A percentile compares a stretch with the other conserved stretches of the same genome.
phyloP scores from a whole-genome alignment of 495 filamentous ascomycete species.

The Aspergillus affinis region DNA sequence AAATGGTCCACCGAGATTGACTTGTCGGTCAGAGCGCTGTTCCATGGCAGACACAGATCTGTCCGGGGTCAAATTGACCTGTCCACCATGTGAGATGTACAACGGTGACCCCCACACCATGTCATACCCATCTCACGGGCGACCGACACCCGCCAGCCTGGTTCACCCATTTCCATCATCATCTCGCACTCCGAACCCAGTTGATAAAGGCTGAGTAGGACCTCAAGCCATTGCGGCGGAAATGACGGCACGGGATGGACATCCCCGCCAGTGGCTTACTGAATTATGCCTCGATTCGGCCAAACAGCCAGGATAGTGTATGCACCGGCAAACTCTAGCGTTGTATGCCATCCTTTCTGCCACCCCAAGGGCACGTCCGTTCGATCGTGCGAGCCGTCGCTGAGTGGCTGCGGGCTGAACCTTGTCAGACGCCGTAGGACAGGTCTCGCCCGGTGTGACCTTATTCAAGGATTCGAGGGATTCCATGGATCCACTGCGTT shows the following conservation, averaged over 20 bases:
- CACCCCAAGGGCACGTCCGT: too few species aligned
- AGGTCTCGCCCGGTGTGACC: background rate
- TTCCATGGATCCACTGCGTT: background rate
- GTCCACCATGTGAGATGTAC: background rate
- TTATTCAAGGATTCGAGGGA: background rate
- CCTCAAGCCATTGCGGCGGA: background rate
- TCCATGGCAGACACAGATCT: background rate
- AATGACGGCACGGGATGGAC: background rate
- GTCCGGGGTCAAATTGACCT: too few species aligned
- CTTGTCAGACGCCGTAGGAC: background rate
- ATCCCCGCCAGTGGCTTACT: slow-evolving; percentile 1
- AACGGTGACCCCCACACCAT: background rate
- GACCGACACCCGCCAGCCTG: background rate
- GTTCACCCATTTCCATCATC: background rate
- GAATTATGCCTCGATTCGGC: background rate
- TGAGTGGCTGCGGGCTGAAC: background rate
- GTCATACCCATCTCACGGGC: background rate
- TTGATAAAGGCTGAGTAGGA: background rate
- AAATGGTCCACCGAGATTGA: background rate
- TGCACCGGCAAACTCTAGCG: background rate
- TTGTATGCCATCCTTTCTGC: background rate
- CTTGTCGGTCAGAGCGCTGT: background rate
- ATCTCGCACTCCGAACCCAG: background rate
- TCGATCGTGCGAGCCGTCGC: too few species aligned
- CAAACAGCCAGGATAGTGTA: background rate